Evolutionary conservation across 2,329 filamentous ascomycete genomes (phyloP), one percentile per base, ranked within the genome.

Genomic region (Hypocrella siamensis): DNA sequence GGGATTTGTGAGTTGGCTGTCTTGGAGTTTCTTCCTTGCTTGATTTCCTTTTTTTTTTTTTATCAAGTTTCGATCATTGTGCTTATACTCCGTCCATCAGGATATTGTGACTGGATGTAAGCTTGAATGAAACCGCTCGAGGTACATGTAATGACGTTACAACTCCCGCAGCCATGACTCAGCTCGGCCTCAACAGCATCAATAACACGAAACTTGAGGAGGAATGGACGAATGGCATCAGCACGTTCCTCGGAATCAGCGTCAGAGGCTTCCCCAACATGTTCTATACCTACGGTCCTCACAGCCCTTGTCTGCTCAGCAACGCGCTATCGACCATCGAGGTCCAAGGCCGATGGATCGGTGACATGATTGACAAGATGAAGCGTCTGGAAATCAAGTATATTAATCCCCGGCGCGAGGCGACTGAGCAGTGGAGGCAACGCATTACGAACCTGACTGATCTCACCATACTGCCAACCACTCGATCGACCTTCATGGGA

Each of bases 251-350:
- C 3, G 62, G 63, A 5, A 53, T 47, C 4, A 58, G 56, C 0
- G 52, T 61, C 22, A 43, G 44, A 30, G 58, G 57, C 11, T 66
- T 59, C 30, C 62, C 62, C 19, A 66, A 65, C 42, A 63, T 66
- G 58, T 65, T 66, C 47, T 52, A 60, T 39, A 51, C 65, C 30
- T 74, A 72, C 42, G 69, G 69, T 0, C 53, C 60, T 1, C 70
- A 75, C n/a, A 65, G 55, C 0, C 70, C 70, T 0, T 72, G 67
- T 0, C 57, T 67, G 0, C 51, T 74, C 5, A 48, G 56, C 42
- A 76, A 75, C 40, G 70, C 69, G 0, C 70, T 72, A 0, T 59
- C 61, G 1, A 60, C 54, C 2, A 59, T 65, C 6, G 65, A 73
- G 38, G 42, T 68, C 1, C 70, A 76, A 40, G 70, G 67, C 3